These are phyloP conservation scores for Aureobasidium lini DNA, from an alignment of 2,329 filamentous ascomycete genomes.

Conservation along the genomic window DNA sequence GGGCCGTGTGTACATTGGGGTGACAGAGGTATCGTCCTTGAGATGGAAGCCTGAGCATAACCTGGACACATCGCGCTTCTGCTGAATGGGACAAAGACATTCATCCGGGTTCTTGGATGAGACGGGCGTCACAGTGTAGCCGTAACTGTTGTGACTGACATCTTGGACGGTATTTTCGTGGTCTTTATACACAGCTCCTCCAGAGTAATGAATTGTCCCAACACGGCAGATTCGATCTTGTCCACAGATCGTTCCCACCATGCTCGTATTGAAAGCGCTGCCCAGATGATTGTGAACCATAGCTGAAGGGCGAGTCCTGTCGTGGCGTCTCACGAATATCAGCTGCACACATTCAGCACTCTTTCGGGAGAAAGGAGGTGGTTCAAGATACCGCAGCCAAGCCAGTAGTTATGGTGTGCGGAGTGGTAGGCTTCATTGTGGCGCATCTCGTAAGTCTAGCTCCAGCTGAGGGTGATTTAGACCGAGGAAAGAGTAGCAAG, in stretches of 20 bases:
- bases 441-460: background rate
- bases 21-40: too few species aligned
- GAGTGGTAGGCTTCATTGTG: background rate
- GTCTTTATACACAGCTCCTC: background rate
- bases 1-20: too few species aligned
- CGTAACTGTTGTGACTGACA: conserved; percentile 49
- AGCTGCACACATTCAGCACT: background rate
- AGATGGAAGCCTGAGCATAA: too few species aligned
- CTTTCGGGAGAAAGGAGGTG: background rate
- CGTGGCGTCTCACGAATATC: background rate
- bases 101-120: conserved; percentile 46
- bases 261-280: too few species aligned
- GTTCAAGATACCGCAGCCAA: background rate
- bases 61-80: too few species aligned
- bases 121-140: conserved; percentile 68
- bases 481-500: background rate
- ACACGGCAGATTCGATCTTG: too few species aligned
- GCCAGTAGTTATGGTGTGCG: background rate
- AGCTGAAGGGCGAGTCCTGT: background rate
- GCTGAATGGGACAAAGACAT: too few species aligned
- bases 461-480: background rate
- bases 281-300: background rate
- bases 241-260: too few species aligned
- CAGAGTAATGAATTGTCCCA: background rate
- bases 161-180: background rate